Percentiles rank a stretch among this genome's conserved stretches.
These are phyloP conservation scores for Hypoxylon fuscum DNA, from an alignment of 495 filamentous ascomycete species.

Conservation along the genomic window DNA sequence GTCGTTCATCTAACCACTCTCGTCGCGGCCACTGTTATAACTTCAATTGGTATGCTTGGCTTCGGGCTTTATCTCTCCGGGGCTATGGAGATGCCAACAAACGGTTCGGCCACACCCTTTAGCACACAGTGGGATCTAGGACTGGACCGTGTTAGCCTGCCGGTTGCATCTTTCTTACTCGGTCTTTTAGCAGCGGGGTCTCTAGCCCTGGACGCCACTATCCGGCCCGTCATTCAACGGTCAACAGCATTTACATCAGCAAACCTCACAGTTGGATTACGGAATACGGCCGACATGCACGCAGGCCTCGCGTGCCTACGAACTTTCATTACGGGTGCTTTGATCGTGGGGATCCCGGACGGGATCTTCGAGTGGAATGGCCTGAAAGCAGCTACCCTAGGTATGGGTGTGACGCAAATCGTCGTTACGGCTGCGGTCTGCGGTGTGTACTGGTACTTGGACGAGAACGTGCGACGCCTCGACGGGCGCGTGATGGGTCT, in stretches of 20 bases:
- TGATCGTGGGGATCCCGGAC: conserved; percentile 52
- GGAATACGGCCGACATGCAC: conserved; percentile 55
- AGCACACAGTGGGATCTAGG: conserved; percentile 38
- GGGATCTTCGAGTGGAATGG: conserved; percentile 46
- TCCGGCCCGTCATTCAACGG: conserved; percentile 46
- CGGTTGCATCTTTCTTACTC: conserved; percentile 49
- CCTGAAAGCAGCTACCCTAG: conserved; percentile 45
- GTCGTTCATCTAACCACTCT: conserved; percentile 43
- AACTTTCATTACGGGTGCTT: conserved; percentile 46
- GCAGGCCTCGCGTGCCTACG: conserved; percentile 47
- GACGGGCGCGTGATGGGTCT: conserved; percentile 55
- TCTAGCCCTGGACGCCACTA: conserved; percentile 45
- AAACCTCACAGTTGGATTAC: conserved; percentile 49
- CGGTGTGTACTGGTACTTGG: conserved; percentile 50
- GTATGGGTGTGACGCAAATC: conserved; percentile 47
- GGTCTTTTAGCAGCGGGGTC: conserved; percentile 52
- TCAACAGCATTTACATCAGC: conserved; percentile 55
- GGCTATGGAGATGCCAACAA: conserved; percentile 44
- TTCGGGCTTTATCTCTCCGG: conserved; percentile 53
- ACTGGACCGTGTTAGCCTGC: conserved; percentile 46
- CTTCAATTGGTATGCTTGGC: conserved; percentile 50
- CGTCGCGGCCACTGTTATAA: conserved; percentile 46
- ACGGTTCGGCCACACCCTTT: conserved; percentile 17
- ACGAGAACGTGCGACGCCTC: conserved; percentile 45
- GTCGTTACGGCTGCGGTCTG: conserved; percentile 40